Percentiles rank a stretch among this genome's conserved stretches.
phyloP scores from a whole-genome alignment of 345 rosid genomes.

The Conringia planisiliqua region DNA sequence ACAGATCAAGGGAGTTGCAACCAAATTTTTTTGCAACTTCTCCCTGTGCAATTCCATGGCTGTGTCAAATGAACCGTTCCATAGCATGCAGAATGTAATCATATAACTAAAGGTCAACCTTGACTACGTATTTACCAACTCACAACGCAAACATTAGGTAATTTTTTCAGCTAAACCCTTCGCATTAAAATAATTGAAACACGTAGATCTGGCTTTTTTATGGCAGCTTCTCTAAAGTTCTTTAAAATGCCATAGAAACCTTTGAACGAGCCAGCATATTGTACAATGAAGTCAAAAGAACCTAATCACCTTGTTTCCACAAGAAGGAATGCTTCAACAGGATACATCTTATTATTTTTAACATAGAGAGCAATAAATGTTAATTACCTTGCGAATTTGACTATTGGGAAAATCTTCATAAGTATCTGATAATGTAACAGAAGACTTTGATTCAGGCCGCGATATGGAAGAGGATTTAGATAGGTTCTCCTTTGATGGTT shows the following conservation, averaged over 20 bases:
- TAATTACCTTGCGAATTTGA: slow-evolving; percentile 97
- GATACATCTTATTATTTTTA: not conserved
- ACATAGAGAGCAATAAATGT: not conserved
- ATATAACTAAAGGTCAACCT: slow-evolving; percentile 1
- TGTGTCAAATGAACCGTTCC: not conserved
- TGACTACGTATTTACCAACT: not conserved
- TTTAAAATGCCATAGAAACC: not conserved
- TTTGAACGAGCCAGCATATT: slow-evolving; percentile 6
- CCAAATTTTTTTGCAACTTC: not conserved
- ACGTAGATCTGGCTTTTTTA: not conserved
- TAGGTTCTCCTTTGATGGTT: slow-evolving; percentile 37
- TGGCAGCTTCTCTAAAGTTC: not conserved
- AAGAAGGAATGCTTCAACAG: not conserved
- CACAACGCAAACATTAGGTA: not conserved
- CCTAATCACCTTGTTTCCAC: not conserved
- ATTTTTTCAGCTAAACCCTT: not conserved
- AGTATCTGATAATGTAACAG: slow-evolving; percentile 45
- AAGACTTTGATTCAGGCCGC: slow-evolving; percentile 40
- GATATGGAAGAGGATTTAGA: slow-evolving; percentile 39
- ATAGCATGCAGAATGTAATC: slow-evolving; percentile 5
- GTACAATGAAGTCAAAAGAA: not conserved
- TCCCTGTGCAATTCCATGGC: not conserved
- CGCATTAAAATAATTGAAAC: not conserved
- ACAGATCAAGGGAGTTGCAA: not conserved
- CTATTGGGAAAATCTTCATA: slow-evolving; percentile 84